Evolutionary conservation across 2,329 filamentous ascomycete genomes (phyloP), one percentile per base, ranked within the genome.

Genomic region (Trichoderma atrobrunneum): DNA sequence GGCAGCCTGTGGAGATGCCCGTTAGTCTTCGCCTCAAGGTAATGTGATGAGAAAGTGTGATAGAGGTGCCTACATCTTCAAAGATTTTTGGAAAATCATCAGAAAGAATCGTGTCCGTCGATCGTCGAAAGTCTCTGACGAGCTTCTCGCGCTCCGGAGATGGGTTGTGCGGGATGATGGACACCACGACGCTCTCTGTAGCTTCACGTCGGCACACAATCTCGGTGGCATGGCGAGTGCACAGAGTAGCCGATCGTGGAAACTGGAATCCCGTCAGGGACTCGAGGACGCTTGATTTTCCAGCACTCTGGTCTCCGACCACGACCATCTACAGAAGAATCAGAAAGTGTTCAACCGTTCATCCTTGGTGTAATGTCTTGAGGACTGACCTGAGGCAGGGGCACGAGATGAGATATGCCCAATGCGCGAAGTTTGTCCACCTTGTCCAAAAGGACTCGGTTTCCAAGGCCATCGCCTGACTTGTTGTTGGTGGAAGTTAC

Each of bases 221-320:
- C 39, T 77, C 74, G 4, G 86, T 87, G 0, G 82, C 85, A 59
- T 86, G 85, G 0, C 86, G 81, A 0, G 86, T 87, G 60, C 86
- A 87, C 1, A 87, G 81, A 0, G 80, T 83, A 0, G 80, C 79
- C 0, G 76, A 80, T 1, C 84, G 81, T 5, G 86, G 85, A 51
- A 87, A 86, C 0, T 82, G 81, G 39, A 87, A 85, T 0, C 84
- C 84, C 0, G 85, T 87, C 36, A 88, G 73, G 21, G 82, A 94
- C 79, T 96, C 93, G 34, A 96, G 84, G 21, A 96, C 91, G 1
- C 93, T 95, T 80, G 91, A 94, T 84, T 97, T 97, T 77, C 93
- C 93, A 57, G 93, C 94, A 0, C 92, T 95, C 78, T 96, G 93
- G 76, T 93, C 94, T 73, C 93, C 93, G 11, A 95, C 93, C 8